phyloP scores from a whole-genome alignment of 169 alveolate genomes.

The Cryptosporidium xiaoi region DNA sequence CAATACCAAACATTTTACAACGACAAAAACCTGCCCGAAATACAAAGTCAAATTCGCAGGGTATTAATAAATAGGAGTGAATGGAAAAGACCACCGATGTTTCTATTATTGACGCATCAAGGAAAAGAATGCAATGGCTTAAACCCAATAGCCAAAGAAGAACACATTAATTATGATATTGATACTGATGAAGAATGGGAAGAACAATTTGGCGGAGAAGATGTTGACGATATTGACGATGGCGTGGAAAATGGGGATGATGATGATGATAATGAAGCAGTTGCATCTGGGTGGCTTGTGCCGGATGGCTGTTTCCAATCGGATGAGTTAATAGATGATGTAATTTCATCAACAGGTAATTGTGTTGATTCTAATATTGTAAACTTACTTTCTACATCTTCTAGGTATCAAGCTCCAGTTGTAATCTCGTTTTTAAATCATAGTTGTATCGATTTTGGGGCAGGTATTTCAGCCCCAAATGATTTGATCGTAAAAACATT shows the following conservation, averaged over 20 bases:
- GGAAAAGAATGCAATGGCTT: constrained; percentile 50
- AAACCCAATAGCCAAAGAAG: constrained; percentile 60
- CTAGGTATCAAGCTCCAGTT: constrained; percentile 32
- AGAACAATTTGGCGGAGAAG: constrained; percentile 73
- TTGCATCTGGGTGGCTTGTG: constrained; percentile 70
- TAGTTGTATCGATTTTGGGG: constrained; percentile 45
- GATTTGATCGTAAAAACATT: constrained; percentile 13
- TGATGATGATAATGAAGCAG: constrained; percentile 72
- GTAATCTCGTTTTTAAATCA: constrained; percentile 54
- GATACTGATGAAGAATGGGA: constrained; percentile 75
- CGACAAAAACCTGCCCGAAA: constrained; percentile 15
- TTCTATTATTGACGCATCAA: constrained; percentile 30
- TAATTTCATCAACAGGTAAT: neutral
- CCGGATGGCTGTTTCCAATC: constrained; percentile 71
- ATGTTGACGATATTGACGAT: constrained; percentile 62
- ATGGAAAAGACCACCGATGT: constrained; percentile 73
- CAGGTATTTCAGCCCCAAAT: constrained; percentile 47
- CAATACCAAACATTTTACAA: constrained; percentile 62
- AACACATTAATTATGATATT: constrained; percentile 45
- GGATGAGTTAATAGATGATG: constrained; percentile 51
- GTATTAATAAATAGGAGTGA: constrained; percentile 66
- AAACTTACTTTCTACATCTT: constrained; percentile 17
- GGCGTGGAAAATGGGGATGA: constrained; percentile 28
- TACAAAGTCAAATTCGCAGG: constrained; percentile 7
- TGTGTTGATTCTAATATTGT: neutral